Conservation (phyloP, 768 basidiomycete genomes). For the Leccinum fibrillosum region DNA sequence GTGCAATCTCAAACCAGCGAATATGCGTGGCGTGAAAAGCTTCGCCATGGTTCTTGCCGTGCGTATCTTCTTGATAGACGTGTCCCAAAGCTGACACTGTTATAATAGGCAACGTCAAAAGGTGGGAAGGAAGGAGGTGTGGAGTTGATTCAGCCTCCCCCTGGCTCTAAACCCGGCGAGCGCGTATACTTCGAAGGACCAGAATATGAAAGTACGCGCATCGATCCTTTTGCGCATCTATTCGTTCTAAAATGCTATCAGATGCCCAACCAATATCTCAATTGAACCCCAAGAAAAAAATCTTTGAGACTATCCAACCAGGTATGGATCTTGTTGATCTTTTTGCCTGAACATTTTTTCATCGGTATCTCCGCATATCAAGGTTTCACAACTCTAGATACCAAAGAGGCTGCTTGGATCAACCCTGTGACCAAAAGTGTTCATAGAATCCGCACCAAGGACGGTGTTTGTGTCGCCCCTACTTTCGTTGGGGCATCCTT, state of each 20-base stretch:
- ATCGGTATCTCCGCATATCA: slow-evolving; percentile 20
- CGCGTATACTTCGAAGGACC: slow-evolving; percentile 92
- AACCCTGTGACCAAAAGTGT: slow-evolving; percentile 74
- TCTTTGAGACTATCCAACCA: slow-evolving; percentile 96
- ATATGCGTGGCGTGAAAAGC: slow-evolving; percentile 97
- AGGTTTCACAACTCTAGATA: slow-evolving; percentile 87
- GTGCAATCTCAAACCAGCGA: slow-evolving; percentile 95
- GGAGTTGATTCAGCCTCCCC: slow-evolving; percentile 88
- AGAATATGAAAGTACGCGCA: slow-evolving; percentile 69
- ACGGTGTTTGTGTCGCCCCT: slow-evolving; percentile 77
- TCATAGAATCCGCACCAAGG: slow-evolving; percentile 83
- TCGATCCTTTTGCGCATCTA: background rate
- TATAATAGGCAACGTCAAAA: slow-evolving; percentile 76
- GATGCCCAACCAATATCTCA: slow-evolving; percentile 71
- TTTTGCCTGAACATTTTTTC: slow-evolving; percentile 1
- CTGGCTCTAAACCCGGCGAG: slow-evolving; percentile 85
- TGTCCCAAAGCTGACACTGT: slow-evolving; percentile 1
- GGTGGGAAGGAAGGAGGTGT: slow-evolving; percentile 88
- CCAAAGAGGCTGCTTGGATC: slow-evolving; percentile 81
- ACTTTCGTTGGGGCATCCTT: slow-evolving; percentile 88
- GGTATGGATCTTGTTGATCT: slow-evolving; percentile 38
- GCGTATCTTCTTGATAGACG: slow-evolving; percentile 22
- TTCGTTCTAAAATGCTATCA: slow-evolving; percentile 22
- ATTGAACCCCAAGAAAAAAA: slow-evolving; percentile 98
- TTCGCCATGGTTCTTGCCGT: slow-evolving; percentile 98